A percentile compares a stretch with the other conserved stretches of the same genome.
These are phyloP conservation scores for Metarhizium brunneum DNA, from an alignment of 2,329 filamentous ascomycete genomes.

Conservation along the genomic window DNA sequence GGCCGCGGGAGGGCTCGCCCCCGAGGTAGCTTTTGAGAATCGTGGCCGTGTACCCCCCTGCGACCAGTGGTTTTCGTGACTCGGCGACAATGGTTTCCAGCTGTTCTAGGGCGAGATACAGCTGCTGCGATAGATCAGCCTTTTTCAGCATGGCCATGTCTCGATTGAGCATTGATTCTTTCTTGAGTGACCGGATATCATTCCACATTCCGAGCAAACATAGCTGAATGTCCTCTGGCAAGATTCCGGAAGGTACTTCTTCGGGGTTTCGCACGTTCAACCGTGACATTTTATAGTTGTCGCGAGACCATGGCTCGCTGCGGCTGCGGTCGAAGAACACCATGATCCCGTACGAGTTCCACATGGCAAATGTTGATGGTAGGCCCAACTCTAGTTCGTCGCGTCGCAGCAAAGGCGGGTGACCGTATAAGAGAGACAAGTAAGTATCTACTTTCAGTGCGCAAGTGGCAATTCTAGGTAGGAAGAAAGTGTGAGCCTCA, in stretches of 20 bases:
- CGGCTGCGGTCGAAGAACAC: slow-evolving; percentile 24
- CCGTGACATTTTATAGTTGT: slow-evolving; percentile 19
- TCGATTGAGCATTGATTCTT: slow-evolving; percentile 15
- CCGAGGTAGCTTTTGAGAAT: slow-evolving; percentile 19
- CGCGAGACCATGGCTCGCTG: slow-evolving; percentile 22
- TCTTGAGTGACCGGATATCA: slow-evolving; percentile 21
- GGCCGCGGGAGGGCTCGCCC: slow-evolving; percentile 15
- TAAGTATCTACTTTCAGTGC: slow-evolving; percentile 31
- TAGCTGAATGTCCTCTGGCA: slow-evolving; percentile 25
- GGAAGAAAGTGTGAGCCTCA: neutral
- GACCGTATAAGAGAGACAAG: slow-evolving; percentile 21
- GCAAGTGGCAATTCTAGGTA: slow-evolving; percentile 21
- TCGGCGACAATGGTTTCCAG: slow-evolving; percentile 10
- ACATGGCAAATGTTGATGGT: slow-evolving; percentile 23
- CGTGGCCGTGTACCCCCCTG: slow-evolving; percentile 10
- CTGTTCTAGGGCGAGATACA: slow-evolving; percentile 10
- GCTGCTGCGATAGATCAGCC: slow-evolving; percentile 5
- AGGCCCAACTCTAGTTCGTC: slow-evolving; percentile 29
- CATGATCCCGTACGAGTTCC: slow-evolving; percentile 27
- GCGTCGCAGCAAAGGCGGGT: slow-evolving; percentile 21
- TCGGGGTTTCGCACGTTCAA: slow-evolving; percentile 18
- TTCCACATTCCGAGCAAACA: slow-evolving; percentile 20
- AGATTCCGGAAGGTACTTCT: slow-evolving; percentile 15
- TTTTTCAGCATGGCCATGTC: slow-evolving; percentile 4
- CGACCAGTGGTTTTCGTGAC: slow-evolving; percentile 8